Base-by-base conservation (phyloP, 768 basidiomycete genomes). In the Panaeolus papilionaceus region DNA sequence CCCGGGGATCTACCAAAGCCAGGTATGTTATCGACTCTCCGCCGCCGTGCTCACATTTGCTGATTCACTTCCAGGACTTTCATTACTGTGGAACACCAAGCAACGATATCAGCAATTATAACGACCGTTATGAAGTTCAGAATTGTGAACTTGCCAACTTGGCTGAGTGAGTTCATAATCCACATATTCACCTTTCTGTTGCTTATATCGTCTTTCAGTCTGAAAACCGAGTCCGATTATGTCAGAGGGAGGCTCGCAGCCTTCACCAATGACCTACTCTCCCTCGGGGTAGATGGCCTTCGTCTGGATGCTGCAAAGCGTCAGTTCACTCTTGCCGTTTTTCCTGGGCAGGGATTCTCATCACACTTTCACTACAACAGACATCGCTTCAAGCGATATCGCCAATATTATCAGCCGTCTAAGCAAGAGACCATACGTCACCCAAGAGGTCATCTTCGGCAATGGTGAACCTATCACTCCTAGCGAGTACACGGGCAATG, bases 281-380 rank as follows among this genome's bases (percentile, higher is more conserved):
- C 85, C 0, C 80, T 92, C 11, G 90, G 89, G 1, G 83, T 87
- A 0, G 87, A 89, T 68, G 89, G 89, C 0, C 76, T 90, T 33
- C 82, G 89, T 1, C 76, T 91, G 23, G 90, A 92, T 71, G 88
- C 90, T n/a, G 82, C 88, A 0, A 92, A 91, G 78, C 82, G 89
- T 89, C 71, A 66, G 82, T 71, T 38, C 26, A 10, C 10, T 45
- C 28, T 45, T 23, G 33, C 2, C 26, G n/a, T 38, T 12, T 39
- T 12, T 11, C 47, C 33, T 12, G 20, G 8, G n/a, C 12, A 26
- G 28, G 11, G 37, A 12, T 39, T 20, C 28, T 65, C 26, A 67
- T 58, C 28, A 58, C 54, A 58, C 20, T 51, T 49, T 38, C 44
- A 37, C 16, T 6, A 47, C 10, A 42, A 38, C 64, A 91, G 89